Conservation (phyloP, 2,329 filamentous ascomycete species). For the Emericellopsis cladophorae region DNA sequence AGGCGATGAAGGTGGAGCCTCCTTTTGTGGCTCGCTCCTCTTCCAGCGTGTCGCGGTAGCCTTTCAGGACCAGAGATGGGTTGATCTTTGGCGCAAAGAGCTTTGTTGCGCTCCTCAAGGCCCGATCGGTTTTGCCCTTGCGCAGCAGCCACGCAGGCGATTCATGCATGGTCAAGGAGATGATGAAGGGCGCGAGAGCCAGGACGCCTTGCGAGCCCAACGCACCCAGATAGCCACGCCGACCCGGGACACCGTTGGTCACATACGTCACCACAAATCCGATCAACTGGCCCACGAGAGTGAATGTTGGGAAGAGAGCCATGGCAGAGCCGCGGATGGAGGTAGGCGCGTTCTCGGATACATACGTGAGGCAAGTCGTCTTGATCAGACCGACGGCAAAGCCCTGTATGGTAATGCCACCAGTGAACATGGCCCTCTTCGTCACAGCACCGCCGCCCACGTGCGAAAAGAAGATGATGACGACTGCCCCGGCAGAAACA, state of each 20-base stretch:
- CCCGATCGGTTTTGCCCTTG: conserved; percentile 21
- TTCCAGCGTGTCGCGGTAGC: conserved; percentile 20
- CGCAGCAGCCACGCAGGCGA: conserved; percentile 35
- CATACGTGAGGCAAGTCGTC: conserved; percentile 29
- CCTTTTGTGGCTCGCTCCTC: conserved; percentile 16
- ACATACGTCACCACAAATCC: conserved; percentile 27
- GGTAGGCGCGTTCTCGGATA: conserved; percentile 35
- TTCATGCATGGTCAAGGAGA: conserved; percentile 33
- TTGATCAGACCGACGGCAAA: conserved; percentile 25
- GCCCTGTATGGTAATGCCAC: conserved; percentile 12
- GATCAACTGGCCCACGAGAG: conserved; percentile 32
- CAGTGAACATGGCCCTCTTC: conserved; percentile 12
- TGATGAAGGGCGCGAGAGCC: conserved; percentile 24
- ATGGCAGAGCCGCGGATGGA: conserved; percentile 31
- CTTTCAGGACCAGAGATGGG: background rate
- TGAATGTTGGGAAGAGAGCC: conserved; percentile 35
- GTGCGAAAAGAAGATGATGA: conserved; percentile 14
- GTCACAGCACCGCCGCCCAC: conserved; percentile 1
- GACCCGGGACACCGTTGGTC: conserved; percentile 8
- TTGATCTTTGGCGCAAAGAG: conserved; percentile 15
- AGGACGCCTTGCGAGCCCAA: conserved; percentile 32
- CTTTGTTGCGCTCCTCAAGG: conserved; percentile 31
- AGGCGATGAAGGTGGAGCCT: conserved; percentile 23
- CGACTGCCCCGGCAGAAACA: conserved; percentile 10
- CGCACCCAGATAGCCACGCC: conserved; percentile 22